Percentiles rank a stretch among this genome's conserved stretches.
Evolutionary conservation across 106 monocot genomes (phyloP).

Genomic region (Agapanthus africanus): DNA sequence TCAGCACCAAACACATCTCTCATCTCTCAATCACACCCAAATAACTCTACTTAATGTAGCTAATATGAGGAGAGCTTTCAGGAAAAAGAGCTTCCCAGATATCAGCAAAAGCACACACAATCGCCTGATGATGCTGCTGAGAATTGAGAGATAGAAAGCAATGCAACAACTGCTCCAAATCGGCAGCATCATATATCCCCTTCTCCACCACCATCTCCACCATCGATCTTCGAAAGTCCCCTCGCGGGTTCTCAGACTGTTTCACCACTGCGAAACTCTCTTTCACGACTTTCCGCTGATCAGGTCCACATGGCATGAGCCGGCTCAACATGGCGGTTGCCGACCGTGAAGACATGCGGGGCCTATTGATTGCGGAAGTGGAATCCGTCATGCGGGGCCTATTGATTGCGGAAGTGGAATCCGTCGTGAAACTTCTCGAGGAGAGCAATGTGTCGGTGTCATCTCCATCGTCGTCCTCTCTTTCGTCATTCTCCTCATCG

Average conservation of each 20-base stretch:
- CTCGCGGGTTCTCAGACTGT: slow-evolving; percentile 57
- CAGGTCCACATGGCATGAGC: slow-evolving; percentile 10
- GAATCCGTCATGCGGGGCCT: background rate
- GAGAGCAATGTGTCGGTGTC: slow-evolving; percentile 1
- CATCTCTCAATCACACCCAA: too few relatives aligned
- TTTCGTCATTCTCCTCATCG: slow-evolving; percentile 16
- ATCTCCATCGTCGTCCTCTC: background rate
- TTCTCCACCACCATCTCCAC: slow-evolving; percentile 87
- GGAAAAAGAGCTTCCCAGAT: slow-evolving; percentile 58
- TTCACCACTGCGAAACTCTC: slow-evolving; percentile 82
- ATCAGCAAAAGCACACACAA: slow-evolving; percentile 56
- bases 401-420: background rate
- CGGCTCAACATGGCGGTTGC: background rate
- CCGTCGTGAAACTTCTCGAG: background rate
- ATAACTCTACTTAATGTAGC: too few relatives aligned
- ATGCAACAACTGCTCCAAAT: slow-evolving; percentile 58
- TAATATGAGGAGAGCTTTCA: background rate
- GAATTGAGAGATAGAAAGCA: slow-evolving; percentile 80
- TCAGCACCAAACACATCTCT: too few relatives aligned
- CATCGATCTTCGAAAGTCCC: slow-evolving; percentile 81
- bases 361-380: background rate
- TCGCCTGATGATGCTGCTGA: slow-evolving; percentile 42
- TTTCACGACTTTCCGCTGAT: slow-evolving; percentile 16
- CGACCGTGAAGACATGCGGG: background rate
- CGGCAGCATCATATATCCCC: slow-evolving; percentile 55